Evolutionary conservation across 257 asterid species (phyloP).

Genomic region (Gardenia jasminoides): DNA sequence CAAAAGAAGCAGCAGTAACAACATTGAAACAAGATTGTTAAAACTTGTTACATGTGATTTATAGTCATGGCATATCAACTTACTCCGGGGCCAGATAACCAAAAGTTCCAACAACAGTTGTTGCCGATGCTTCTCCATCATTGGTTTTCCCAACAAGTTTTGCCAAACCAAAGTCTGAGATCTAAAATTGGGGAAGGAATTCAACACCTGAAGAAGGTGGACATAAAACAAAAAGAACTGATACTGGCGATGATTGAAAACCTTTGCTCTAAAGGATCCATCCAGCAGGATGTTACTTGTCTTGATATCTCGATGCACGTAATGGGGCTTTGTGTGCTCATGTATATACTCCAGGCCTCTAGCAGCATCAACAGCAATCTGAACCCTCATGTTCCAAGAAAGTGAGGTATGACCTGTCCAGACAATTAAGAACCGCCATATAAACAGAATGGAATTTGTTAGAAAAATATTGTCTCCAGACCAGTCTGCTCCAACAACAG

Average conservation of each 20-base stretch:
- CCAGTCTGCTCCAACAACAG: neutral
- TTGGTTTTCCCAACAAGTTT: constrained; percentile 73
- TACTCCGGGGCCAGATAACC: constrained; percentile 99
- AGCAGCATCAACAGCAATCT: constrained; percentile 98
- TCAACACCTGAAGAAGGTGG: constrained; percentile 6
- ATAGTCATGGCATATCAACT: constrained; percentile 23
- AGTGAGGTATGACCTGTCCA: constrained; percentile 72
- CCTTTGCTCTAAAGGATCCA: constrained; percentile 87
- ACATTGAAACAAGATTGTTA: neutral
- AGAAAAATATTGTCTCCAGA: neutral
- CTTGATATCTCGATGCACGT: constrained; percentile 94
- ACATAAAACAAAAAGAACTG: constrained; percentile 9
- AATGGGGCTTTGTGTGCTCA: constrained; percentile 95
- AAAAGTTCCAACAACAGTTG: constrained; percentile 92
- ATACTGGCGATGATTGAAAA: constrained; percentile 18
- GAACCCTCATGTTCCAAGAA: constrained; percentile 91
- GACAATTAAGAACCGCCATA: constrained; percentile 13
- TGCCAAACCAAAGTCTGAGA: constrained; percentile 95
- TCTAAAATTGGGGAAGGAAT: constrained; percentile 37
- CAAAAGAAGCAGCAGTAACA: constrained; percentile 27
- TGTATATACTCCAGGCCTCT: constrained; percentile 96
- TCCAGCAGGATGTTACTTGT: constrained; percentile 91
- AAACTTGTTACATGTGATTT: neutral
- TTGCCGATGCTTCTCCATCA: constrained; percentile 84
- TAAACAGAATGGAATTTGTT: neutral